These are phyloP conservation scores for Daldinia childiae DNA, from an alignment of 495 filamentous ascomycete species.

Conservation along the genomic window DNA sequence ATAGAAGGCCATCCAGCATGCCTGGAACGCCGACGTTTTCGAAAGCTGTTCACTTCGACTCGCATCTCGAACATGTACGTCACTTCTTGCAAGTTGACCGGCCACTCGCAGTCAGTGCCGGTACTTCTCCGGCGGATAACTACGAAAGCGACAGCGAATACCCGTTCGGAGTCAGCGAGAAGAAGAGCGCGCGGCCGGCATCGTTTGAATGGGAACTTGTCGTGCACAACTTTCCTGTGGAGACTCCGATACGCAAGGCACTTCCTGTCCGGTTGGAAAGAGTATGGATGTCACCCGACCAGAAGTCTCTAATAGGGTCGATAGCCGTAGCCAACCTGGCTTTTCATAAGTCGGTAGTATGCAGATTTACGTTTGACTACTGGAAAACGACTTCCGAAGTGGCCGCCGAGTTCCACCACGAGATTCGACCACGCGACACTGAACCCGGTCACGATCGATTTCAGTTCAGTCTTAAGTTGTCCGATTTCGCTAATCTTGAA, in stretches of 20 bases:
- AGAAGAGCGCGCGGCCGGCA: constrained; percentile 51
- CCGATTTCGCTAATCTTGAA: constrained; percentile 89
- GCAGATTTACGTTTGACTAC: constrained; percentile 94
- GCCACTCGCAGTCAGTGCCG: constrained; percentile 92
- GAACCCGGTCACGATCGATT: constrained; percentile 85
- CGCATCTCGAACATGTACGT: constrained; percentile 90
- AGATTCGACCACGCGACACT: constrained; percentile 72
- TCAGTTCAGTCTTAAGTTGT: constrained; percentile 90
- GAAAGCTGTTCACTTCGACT: constrained; percentile 96
- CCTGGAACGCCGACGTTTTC: constrained; percentile 94
- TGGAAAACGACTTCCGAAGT: constrained; percentile 99
- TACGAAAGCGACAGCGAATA: constrained; percentile 87
- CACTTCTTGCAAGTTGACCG: constrained; percentile 94
- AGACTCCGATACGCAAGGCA: constrained; percentile 68
- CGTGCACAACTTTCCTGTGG: constrained; percentile 81
- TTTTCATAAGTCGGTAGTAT: constrained; percentile 87
- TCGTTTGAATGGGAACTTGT: constrained; percentile 88
- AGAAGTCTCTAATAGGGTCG: constrained; percentile 82
- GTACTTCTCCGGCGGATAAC: constrained; percentile 90
- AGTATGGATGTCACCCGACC: constrained; percentile 85
- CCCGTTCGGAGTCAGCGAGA: constrained; percentile 75
- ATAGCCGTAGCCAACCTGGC: constrained; percentile 87
- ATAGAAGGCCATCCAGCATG: constrained; percentile 91
- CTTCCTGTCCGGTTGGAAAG: constrained; percentile 80
- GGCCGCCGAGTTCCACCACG: constrained; percentile 82